These are phyloP conservation scores for Nicotiana knightiana DNA, from an alignment of 257 asterid species.

Conservation along the genomic window DNA sequence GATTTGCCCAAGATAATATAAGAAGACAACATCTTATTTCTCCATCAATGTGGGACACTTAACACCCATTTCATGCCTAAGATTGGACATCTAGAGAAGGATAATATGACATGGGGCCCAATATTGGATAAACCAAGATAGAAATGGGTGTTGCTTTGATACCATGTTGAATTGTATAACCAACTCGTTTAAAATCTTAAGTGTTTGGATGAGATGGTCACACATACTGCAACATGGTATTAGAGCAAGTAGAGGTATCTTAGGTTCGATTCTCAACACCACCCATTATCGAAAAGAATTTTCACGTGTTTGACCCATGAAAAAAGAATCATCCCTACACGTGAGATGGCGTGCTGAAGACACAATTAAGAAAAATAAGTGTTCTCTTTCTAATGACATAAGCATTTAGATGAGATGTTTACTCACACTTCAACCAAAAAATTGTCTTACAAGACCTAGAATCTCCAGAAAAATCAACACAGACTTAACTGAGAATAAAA, in stretches of 20 bases:
- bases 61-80: background rate
- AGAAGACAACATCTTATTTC: background rate
- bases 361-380: background rate
- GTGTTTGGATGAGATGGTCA: background rate
- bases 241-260: background rate
- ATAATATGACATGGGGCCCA: background rate
- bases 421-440: background rate
- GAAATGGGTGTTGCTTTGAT: background rate
- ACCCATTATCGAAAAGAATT: background rate
- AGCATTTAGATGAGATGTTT: background rate
- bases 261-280: background rate
- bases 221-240: background rate
- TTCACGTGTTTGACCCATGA: background rate
- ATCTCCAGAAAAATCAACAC: background rate
- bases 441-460: background rate
- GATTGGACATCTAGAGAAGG: background rate
- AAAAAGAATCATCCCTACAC: background rate
- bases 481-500: background rate
- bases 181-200: background rate
- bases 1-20: background rate
- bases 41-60: background rate
- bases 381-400: background rate
- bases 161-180: background rate
- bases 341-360: background rate
- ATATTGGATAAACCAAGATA: background rate